Percentiles rank a stretch among this genome's conserved stretches.
Conservation (phyloP, 2,329 filamentous ascomycete genomes). For the Colletotrichum liaoningense region DNA sequence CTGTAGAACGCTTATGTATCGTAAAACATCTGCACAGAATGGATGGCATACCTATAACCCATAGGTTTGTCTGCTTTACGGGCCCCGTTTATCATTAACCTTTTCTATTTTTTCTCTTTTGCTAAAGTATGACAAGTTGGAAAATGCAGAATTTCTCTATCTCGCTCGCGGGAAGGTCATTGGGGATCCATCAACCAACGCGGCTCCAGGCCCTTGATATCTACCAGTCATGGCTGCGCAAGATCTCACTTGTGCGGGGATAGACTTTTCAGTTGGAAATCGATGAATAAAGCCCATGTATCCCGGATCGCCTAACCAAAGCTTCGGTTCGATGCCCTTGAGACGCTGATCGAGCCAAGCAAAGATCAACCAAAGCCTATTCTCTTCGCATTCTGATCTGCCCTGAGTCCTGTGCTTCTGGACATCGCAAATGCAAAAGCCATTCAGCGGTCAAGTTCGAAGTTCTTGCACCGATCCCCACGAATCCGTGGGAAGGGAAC, state of each 20-base stretch:
- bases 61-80: background rate
- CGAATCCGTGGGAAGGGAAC: background rate
- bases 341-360: background rate
- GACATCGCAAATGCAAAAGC: background rate
- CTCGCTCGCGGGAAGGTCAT: background rate
- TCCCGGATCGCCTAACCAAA: background rate
- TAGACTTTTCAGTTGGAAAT: background rate
- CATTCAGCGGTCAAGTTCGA: background rate
- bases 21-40: background rate
- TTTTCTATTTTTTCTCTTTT: too few relatives aligned
- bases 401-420: background rate
- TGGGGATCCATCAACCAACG: background rate
- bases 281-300: background rate
- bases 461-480: background rate
- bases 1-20: background rate
- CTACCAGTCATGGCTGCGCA: background rate
- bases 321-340: background rate
- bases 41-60: background rate
- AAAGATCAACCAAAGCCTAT: background rate
- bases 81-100: background rate
- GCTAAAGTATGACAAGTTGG: background rate
- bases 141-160: background rate
- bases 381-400: background rate
- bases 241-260: background rate
- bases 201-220: background rate